Evolutionary conservation across 2,329 filamentous ascomycete genomes (phyloP).

Genomic region (Bretziella fagacearum): DNA sequence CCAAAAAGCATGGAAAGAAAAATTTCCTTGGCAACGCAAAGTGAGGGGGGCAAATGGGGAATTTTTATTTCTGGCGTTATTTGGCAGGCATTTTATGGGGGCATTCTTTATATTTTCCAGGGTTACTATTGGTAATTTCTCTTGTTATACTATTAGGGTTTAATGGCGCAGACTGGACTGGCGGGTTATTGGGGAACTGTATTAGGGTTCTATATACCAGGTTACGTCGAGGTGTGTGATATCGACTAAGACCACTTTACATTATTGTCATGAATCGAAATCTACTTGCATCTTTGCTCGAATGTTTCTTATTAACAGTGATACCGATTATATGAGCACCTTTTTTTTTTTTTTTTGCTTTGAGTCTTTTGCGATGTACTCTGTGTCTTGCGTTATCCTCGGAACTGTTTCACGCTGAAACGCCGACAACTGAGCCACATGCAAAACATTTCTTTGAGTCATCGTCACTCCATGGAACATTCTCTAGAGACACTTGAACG

Average conservation of each 20-base stretch:
- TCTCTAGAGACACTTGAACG: neutral
- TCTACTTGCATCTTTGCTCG: too few relatives aligned
- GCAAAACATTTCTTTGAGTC: neutral
- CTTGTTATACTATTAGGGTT: neutral
- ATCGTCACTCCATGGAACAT: neutral
- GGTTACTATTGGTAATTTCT: neutral
- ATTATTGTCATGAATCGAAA: too few relatives aligned
- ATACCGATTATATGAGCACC: neutral
- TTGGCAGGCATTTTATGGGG: neutral
- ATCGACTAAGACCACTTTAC: neutral
- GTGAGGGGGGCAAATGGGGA: neutral
- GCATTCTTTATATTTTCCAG: neutral
- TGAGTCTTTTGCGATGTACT: neutral
- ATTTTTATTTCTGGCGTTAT: neutral
- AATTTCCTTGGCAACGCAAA: neutral
- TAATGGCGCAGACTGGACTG: neutral
- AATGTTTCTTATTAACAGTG: neutral
- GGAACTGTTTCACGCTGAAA: neutral
- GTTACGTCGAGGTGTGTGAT: neutral
- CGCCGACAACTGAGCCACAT: neutral
- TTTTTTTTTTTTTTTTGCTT: neutral
- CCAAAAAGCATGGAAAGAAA: neutral
- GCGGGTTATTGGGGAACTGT: neutral
- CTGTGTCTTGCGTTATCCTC: neutral
- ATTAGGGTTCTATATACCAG: conserved; percentile 4